Evolutionary conservation across 2,329 filamentous ascomycete species (phyloP).

Genomic region (Allantophomopsis lycopodina): DNA sequence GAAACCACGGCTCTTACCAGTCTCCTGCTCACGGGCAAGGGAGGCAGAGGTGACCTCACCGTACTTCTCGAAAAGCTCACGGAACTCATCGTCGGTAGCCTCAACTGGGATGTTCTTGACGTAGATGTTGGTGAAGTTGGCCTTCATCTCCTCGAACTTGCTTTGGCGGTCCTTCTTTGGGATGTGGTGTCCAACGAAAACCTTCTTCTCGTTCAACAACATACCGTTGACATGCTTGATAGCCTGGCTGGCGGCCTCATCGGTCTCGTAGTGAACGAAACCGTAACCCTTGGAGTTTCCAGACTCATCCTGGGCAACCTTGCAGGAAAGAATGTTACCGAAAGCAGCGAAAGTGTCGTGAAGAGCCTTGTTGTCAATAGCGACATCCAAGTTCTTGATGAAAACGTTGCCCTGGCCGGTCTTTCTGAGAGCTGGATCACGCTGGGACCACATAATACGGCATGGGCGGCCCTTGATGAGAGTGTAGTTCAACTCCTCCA

Average conservation of each 20-base stretch:
- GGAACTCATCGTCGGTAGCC: slow-evolving; percentile 87
- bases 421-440: slow-evolving; percentile 97
- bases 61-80: slow-evolving; percentile 78
- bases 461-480: slow-evolving; percentile 97
- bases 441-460: slow-evolving; percentile 99
- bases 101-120: slow-evolving; percentile 93
- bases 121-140: slow-evolving; percentile 99
- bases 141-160: slow-evolving; percentile 99
- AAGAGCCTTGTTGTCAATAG: slow-evolving; percentile 99
- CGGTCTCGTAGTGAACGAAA: slow-evolving; percentile 99
- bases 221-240: slow-evolving; percentile 99
- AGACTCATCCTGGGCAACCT: slow-evolving; percentile 95
- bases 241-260: slow-evolving; percentile 88
- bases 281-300: slow-evolving; percentile 98
- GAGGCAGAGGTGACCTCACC: slow-evolving; percentile 94
- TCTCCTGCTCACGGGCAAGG: slow-evolving; percentile 72
- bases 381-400: slow-evolving; percentile 98
- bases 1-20: slow-evolving; percentile 85
- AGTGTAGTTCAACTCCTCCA: slow-evolving; percentile 99
- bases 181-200: slow-evolving; percentile 97
- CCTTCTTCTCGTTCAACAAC: slow-evolving; percentile 99
- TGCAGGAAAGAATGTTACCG: slow-evolving; percentile 98
- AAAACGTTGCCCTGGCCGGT: slow-evolving; percentile 98
- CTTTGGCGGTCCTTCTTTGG: slow-evolving; percentile 99
- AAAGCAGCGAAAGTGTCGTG: slow-evolving; percentile 99